Evolutionary conservation across 352 stramenopile genomes (phyloP).

Genomic region (Phytopythium oedochilum): DNA sequence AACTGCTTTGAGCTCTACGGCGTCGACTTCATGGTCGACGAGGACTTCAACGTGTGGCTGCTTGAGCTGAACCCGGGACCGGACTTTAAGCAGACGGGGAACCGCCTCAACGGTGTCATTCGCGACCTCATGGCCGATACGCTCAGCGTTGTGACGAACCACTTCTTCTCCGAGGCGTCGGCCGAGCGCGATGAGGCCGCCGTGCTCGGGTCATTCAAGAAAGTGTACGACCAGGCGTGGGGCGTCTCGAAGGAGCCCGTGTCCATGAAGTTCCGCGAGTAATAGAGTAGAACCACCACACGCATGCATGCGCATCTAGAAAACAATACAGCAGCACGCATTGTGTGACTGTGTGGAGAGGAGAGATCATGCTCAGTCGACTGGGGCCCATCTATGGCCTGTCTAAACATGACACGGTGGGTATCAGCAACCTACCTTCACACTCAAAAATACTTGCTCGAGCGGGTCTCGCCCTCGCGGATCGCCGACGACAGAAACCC

Average conservation of each 20-base stretch:
- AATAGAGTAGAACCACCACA: constrained; percentile 1
- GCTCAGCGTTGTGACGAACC: constrained; percentile 45
- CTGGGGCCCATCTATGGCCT: too few species aligned
- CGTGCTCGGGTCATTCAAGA: constrained; percentile 27
- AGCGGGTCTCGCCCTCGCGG: constrained; percentile 33
- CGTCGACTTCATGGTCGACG: constrained; percentile 71
- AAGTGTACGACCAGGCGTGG: constrained; percentile 59
- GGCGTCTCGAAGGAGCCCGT: constrained; percentile 36
- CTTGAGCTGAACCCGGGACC: constrained; percentile 74
- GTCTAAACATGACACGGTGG: background rate
- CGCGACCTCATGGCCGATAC: constrained; percentile 57
- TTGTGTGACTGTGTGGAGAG: background rate
- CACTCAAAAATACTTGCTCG: constrained; percentile 62
- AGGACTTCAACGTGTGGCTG: constrained; percentile 64
- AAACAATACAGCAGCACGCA: background rate
- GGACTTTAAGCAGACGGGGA: constrained; percentile 74
- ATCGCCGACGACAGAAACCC: constrained; percentile 79
- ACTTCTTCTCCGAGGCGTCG: constrained; percentile 32
- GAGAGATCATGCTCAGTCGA: background rate
- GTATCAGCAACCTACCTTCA: background rate
- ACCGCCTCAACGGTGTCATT: constrained; percentile 54
- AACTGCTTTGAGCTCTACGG: constrained; percentile 79
- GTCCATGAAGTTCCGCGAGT: constrained; percentile 53
- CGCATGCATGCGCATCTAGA: constrained; percentile 1
- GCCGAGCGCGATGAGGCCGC: constrained; percentile 4